Conservation (phyloP, 1,284 basidiomycete genomes). For the Tilletia caries region DNA sequence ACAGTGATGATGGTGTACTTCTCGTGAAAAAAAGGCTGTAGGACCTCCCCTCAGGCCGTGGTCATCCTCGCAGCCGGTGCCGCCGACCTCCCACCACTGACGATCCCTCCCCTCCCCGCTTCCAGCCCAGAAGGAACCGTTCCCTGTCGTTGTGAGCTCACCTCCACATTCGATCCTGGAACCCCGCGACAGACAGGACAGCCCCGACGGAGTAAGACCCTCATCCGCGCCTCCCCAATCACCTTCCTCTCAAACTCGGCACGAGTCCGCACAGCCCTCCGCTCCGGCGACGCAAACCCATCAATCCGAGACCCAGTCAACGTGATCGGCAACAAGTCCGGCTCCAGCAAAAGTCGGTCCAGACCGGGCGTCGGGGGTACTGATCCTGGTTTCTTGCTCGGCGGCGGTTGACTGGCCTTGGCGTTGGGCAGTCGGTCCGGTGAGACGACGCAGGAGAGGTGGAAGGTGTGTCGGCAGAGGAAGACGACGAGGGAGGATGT, state of each 20-base stretch:
- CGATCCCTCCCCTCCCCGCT: too few species aligned
- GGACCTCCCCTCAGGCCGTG: too few species aligned
- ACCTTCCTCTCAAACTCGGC: neutral
- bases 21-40: too few species aligned
- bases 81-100: too few species aligned
- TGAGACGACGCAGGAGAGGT: slow-evolving; percentile 32
- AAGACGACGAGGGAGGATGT: slow-evolving; percentile 34
- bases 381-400: neutral
- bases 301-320: slow-evolving; percentile 13
- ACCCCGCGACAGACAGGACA: slow-evolving; percentile 3
- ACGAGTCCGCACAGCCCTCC: neutral
- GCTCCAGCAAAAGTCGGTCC: slow-evolving; percentile 1
- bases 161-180: neutral
- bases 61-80: too few species aligned
- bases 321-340: slow-evolving; percentile 13
- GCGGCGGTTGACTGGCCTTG: neutral
- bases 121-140: neutral
- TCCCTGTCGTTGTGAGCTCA: neutral
- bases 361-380: neutral
- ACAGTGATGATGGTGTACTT: too few species aligned
- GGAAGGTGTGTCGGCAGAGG: slow-evolving; percentile 44
- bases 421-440: neutral
- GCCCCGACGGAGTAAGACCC: neutral
- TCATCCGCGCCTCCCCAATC: slow-evolving; percentile 7
- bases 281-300: slow-evolving; percentile 8